phyloP scores from a whole-genome alignment of 2,329 filamentous ascomycete species.

The Venturia oleaginea region DNA sequence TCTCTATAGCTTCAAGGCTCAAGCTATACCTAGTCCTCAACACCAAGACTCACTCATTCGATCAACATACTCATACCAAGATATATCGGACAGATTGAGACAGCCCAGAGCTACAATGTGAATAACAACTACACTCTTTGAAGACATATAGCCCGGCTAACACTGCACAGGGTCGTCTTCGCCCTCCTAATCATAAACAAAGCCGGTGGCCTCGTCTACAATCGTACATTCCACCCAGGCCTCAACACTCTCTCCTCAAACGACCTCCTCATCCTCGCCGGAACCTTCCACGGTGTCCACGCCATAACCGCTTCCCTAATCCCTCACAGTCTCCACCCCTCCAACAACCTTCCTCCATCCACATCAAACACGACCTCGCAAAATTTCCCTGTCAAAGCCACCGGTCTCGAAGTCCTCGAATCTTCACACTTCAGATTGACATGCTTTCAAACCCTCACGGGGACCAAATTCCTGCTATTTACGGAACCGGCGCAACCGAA shows the following conservation, averaged over 20 bases:
- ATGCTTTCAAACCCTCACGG: slow-evolving; percentile 91
- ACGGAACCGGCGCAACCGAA: slow-evolving; percentile 84
- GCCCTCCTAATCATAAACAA: slow-evolving; percentile 98
- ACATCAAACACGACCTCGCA: slow-evolving; percentile 19
- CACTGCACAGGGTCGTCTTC: slow-evolving; percentile 71
- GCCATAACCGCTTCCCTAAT: slow-evolving; percentile 52
- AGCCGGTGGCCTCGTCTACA: slow-evolving; percentile 91
- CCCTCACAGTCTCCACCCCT: slow-evolving; percentile 24
- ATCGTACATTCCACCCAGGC: slow-evolving; percentile 81
- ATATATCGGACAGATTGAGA: neutral
- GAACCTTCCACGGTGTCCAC: slow-evolving; percentile 86
- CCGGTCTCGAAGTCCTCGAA: slow-evolving; percentile 87
- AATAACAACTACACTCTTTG: neutral
- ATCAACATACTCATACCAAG: too few relatives aligned
- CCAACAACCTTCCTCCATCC: slow-evolving; percentile 26
- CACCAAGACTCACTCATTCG: neutral
- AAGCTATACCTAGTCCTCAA: neutral
- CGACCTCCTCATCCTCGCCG: slow-evolving; percentile 92
- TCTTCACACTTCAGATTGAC: slow-evolving; percentile 90
- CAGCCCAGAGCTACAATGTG: slow-evolving; percentile 15
- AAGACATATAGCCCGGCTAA: too few relatives aligned
- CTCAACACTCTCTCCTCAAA: slow-evolving; percentile 87
- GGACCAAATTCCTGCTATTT: slow-evolving; percentile 91
- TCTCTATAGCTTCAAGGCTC: too few relatives aligned
- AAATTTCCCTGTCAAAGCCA: slow-evolving; percentile 37